Evolutionary conservation across 225 moss, liverwort and hornwort genomes (phyloP).

Genomic region (Antitrichia curtipendula): DNA sequence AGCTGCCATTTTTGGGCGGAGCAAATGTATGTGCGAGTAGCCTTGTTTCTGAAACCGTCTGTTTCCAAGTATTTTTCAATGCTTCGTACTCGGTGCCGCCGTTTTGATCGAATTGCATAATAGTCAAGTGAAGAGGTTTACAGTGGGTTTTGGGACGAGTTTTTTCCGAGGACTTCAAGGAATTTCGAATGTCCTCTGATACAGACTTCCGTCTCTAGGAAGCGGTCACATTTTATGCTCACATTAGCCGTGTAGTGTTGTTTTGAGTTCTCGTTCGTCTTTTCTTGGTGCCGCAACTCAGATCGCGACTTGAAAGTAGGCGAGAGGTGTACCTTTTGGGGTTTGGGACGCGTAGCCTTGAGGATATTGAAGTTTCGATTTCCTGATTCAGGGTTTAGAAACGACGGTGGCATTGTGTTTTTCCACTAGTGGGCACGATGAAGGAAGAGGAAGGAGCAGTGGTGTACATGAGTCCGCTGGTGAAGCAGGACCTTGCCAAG

Average conservation of each 20-base stretch:
- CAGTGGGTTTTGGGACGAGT: background rate
- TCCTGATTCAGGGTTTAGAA: background rate
- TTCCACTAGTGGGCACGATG: constrained; percentile 12
- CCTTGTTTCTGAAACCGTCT: background rate
- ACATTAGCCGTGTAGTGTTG: background rate
- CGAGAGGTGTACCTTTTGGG: background rate
- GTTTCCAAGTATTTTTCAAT: background rate
- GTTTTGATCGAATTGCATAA: background rate
- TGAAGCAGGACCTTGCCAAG: constrained; percentile 67
- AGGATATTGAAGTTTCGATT: background rate
- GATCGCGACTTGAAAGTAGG: background rate
- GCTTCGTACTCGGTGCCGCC: background rate
- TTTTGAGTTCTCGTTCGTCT: background rate
- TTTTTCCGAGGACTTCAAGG: background rate
- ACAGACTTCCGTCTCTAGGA: background rate
- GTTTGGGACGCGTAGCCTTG: background rate
- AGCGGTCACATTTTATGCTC: background rate
- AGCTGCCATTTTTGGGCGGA: background rate
- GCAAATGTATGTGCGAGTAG: background rate
- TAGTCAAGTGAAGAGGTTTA: background rate
- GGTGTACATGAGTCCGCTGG: constrained; percentile 53
- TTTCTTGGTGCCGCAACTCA: background rate
- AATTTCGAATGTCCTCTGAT: background rate
- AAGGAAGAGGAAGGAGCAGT: constrained; percentile 40
- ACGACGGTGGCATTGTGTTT: background rate